These are phyloP conservation scores for Discostella stelligeroides DNA, from an alignment of 108 stramenopile species.

Conservation along the genomic window DNA sequence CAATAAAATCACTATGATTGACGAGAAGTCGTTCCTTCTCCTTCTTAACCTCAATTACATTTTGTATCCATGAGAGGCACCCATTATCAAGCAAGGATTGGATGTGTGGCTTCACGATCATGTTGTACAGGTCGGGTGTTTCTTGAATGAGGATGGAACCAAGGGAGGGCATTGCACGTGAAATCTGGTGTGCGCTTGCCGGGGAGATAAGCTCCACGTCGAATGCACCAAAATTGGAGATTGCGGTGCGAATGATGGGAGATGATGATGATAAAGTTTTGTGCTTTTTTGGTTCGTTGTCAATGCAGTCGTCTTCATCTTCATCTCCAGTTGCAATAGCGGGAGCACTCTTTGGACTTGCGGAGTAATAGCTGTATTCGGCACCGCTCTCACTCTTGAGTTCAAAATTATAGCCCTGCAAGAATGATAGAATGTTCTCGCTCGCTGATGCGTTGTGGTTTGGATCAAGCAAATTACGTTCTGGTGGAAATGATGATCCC, in stretches of 20 bases:
- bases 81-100: conserved; percentile 52
- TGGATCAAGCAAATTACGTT: conserved; percentile 33
- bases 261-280: neutral
- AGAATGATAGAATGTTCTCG: conserved; percentile 48
- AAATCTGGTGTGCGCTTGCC: conserved; percentile 49
- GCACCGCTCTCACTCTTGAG: conserved; percentile 60
- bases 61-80: conserved; percentile 57
- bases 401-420: conserved; percentile 41
- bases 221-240: conserved; percentile 29
- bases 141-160: conserved; percentile 48
- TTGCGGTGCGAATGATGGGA: neutral
- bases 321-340: neutral
- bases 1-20: conserved; percentile 59
- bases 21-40: conserved; percentile 70
- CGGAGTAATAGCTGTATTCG: conserved; percentile 61
- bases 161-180: conserved; percentile 54
- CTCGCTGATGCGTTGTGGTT: conserved; percentile 26
- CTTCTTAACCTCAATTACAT: conserved; percentile 51
- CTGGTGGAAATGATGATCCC: conserved; percentile 18
- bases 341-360: conserved; percentile 24
- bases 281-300: neutral
- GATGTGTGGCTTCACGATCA: conserved; percentile 45
- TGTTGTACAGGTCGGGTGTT: conserved; percentile 54
- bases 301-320: neutral
- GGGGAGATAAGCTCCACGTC: conserved; percentile 64